Evolutionary conservation across 1,284 basidiomycete genomes (phyloP), one percentile per base, ranked within the genome.

Genomic region (Cryptococcus sp.): DNA sequence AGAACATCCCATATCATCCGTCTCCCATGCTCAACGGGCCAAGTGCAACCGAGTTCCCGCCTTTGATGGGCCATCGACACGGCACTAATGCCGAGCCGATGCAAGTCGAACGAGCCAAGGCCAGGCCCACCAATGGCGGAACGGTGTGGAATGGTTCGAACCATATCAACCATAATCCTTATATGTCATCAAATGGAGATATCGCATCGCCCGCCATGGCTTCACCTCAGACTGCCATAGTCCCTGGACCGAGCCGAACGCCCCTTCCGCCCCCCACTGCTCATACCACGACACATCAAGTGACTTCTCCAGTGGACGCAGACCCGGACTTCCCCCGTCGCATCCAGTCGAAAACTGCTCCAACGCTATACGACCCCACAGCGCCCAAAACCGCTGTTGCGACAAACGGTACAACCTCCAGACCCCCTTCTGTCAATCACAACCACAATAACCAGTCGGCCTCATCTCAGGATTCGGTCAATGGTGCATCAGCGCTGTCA

Each of bases 1-100:
- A 75, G 59, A 75, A 77, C 47, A 65, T 77, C 5, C 73, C 70
- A 39, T 77, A 77, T 57, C 73, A 76, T 45, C 74, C 74, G 6
- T 69, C 74, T 4, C 69, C 75, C 11, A 50, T 71, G 47, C 62
- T 64, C 20, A 19, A 22, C 38, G 11, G 31, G 15, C 59, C 72
- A 1, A 68, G 56, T 46, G 54, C 61, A 1, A 54, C 67, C 1
- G 73, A 76, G 54, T 76, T 76, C 56, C 73, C 75, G 1, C 75
- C 75, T 6, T 48, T 76, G 27, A 53, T 61, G 7, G 61, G 64
- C 3, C 58, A 59, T 3, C 19, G 58, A 3, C 44, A 51, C 3
- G 67, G 64, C 2, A 70, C 68, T 5, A 61, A 67, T 50, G 75
- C 75, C 19, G 72, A 72, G 53, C 75, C 75, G 5, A 76, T 76